Percentiles rank a stretch among this genome's conserved stretches.
These are phyloP conservation scores for Dryas integrifolia DNA, from an alignment of 331 rosid genomes.

Conservation along the genomic window DNA sequence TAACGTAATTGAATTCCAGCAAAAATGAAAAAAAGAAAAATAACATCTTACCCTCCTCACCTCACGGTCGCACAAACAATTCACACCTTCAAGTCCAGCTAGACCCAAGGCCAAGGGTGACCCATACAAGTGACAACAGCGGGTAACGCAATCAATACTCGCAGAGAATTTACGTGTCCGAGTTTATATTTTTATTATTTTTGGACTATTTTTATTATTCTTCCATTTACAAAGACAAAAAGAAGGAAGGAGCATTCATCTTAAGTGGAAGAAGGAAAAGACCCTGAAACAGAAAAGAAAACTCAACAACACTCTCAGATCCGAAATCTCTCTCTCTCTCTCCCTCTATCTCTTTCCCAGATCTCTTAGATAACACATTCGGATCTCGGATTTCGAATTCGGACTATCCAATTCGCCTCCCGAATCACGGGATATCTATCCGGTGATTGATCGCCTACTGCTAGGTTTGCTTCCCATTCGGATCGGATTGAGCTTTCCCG, in stretches of 20 bases:
- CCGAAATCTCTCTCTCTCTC: slow-evolving; percentile 1
- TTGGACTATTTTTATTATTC: neutral
- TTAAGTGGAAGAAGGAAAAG: slow-evolving; percentile 35
- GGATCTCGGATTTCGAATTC: slow-evolving; percentile 52
- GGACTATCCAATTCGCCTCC: slow-evolving; percentile 11
- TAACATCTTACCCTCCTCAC: neutral
- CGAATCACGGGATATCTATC: slow-evolving; percentile 9
- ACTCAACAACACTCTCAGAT: slow-evolving; percentile 11
- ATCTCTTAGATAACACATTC: slow-evolving; percentile 39
- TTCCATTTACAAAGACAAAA: slow-evolving; percentile 6
- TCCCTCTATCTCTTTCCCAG: slow-evolving; percentile 35
- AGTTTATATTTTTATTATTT: neutral
- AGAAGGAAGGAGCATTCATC: slow-evolving; percentile 19
- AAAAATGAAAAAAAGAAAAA: too few relatives aligned
- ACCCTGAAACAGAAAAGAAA: slow-evolving; percentile 15
- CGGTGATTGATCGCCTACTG: slow-evolving; percentile 30
- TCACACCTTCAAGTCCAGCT: neutral
- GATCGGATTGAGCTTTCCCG: slow-evolving; percentile 56
- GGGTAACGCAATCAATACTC: neutral
- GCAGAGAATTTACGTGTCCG: neutral
- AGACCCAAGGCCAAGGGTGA: neutral
- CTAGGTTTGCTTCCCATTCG: slow-evolving; percentile 27
- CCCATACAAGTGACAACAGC: neutral
- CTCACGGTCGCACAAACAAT: neutral
- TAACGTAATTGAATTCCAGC: too few relatives aligned